Percentiles rank a stretch among this genome's conserved stretches.
phyloP scores from a whole-genome alignment of 164 flowering plant genomes.

The Kalanchoe fedtschenkoi region DNA sequence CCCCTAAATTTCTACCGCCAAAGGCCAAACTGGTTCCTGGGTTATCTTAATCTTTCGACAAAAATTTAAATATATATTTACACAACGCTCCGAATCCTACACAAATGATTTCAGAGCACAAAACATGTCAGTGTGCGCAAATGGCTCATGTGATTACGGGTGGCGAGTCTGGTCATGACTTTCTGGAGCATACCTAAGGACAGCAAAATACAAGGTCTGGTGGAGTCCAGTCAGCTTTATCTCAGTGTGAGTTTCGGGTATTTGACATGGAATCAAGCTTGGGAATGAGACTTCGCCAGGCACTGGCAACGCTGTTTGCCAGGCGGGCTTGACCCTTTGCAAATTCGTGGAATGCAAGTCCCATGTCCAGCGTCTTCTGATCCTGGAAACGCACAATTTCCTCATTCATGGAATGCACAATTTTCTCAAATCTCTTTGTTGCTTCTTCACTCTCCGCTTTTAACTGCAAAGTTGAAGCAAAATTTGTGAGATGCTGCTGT shows the following conservation, averaged over 20 bases:
- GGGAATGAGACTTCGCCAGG: constrained; percentile 88
- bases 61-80: too few species aligned
- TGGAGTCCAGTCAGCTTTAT: not conserved
- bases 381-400: constrained; percentile 83
- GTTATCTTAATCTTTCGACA: too few species aligned
- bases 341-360: constrained; percentile 81
- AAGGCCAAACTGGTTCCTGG: too few species aligned
- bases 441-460: constrained; percentile 84
- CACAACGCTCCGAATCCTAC: too few species aligned
- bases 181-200: too few species aligned
- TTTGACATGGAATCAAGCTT: constrained; percentile 49
- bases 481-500: constrained; percentile 8
- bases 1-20: too few species aligned
- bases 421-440: constrained; percentile 57
- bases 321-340: constrained; percentile 86
- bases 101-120: too few species aligned
- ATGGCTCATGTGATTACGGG: too few species aligned
- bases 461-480: constrained; percentile 38
- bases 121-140: not conserved
- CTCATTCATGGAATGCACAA: constrained; percentile 65
- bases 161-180: too few species aligned
- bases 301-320: constrained; percentile 74
- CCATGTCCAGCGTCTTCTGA: constrained; percentile 75
- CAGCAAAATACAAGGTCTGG: too few species aligned
- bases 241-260: not conserved